Evolutionary conservation across 2,329 filamentous ascomycete genomes (phyloP).

Genomic region (Alternaria sp.): DNA sequence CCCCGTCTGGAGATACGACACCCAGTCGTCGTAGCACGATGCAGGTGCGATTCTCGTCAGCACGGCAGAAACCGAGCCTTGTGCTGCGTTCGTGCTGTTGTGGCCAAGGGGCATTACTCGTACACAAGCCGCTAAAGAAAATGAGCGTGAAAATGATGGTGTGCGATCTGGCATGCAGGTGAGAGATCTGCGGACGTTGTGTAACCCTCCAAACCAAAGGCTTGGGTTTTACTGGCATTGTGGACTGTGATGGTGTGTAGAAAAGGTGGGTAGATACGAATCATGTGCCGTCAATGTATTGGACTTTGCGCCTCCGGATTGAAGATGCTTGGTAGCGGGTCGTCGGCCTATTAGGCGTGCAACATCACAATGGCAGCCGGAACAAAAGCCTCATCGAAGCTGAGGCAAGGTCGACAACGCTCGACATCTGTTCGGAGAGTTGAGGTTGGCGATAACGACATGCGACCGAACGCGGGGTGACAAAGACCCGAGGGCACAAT

Average conservation of each 20-base stretch:
- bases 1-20: neutral
- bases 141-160: constrained; percentile 2
- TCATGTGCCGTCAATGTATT: constrained; percentile 3
- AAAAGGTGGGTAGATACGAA: constrained; percentile 1
- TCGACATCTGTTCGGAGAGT: neutral
- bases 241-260: constrained; percentile 5
- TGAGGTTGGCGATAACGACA: neutral
- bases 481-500: neutral
- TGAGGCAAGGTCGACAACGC: neutral
- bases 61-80: neutral
- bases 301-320: neutral
- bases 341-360: neutral
- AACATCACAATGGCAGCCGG: neutral
- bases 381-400: neutral
- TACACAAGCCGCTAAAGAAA: neutral
- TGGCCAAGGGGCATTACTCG: constrained; percentile 7
- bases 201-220: constrained; percentile 1
- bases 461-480: constrained; percentile 6
- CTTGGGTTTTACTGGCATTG: constrained; percentile 7
- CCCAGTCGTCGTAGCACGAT: constrained; percentile 26
- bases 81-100: constrained; percentile 2
- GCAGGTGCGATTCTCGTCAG: constrained; percentile 22
- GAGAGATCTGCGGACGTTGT: constrained; percentile 15
- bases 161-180: constrained; percentile 13
- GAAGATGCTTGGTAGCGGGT: constrained; percentile 1